phyloP scores from a whole-genome alignment of 208 protist species.

The Trypanosoma platydactyli region DNA sequence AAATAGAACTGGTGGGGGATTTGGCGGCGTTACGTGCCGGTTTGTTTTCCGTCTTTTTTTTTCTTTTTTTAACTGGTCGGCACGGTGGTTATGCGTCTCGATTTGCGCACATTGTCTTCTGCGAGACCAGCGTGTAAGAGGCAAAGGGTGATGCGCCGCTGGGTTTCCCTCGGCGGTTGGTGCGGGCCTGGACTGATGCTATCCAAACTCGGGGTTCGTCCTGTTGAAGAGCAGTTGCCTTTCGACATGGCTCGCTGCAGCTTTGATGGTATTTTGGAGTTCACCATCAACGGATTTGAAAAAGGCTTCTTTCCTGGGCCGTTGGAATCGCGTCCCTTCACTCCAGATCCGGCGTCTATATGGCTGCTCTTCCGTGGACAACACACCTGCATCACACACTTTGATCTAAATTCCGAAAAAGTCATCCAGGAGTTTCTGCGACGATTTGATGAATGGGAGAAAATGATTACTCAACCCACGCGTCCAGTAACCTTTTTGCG shows the following conservation, averaged over 20 bases:
- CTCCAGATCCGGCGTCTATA: conserved; percentile 60
- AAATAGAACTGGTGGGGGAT: neutral
- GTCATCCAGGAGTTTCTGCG: conserved; percentile 48
- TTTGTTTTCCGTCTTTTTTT: neutral
- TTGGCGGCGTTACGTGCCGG: neutral
- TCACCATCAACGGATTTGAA: conserved; percentile 50
- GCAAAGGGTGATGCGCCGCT: conserved; percentile 50
- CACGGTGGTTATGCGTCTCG: neutral
- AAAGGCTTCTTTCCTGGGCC: conserved; percentile 38
- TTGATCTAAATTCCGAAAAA: conserved; percentile 63
- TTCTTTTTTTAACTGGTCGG: neutral
- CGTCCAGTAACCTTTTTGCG: conserved; percentile 73
- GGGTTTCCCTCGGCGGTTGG: conserved; percentile 85
- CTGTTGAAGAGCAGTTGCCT: conserved; percentile 45
- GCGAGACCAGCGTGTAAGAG: neutral
- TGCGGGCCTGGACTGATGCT: conserved; percentile 80
- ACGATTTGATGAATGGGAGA: conserved; percentile 62
- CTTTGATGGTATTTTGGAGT: conserved; percentile 74
- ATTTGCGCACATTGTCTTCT: neutral
- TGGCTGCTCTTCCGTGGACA: conserved; percentile 79
- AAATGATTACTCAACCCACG: conserved; percentile 27
- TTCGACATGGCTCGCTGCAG: conserved; percentile 86
- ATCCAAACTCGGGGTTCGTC: conserved; percentile 59
- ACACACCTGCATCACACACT: conserved; percentile 84
- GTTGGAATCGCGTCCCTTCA: conserved; percentile 24